Evolutionary conservation across 331 rosid genomes (phyloP).

Genomic region (Telfairia occidentalis): DNA sequence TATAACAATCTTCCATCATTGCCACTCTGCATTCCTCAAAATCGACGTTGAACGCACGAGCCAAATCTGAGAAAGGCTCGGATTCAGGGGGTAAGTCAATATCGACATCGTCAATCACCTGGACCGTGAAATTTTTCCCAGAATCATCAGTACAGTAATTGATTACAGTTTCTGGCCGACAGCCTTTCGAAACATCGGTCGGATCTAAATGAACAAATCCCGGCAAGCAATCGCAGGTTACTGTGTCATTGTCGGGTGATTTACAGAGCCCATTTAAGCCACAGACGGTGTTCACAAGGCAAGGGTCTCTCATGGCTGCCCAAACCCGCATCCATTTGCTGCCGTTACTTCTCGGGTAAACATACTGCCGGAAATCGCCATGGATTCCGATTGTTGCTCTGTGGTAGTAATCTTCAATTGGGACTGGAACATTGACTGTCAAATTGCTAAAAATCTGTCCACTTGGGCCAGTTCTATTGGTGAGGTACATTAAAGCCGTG

Average conservation of each 20-base stretch:
- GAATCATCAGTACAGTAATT: neutral
- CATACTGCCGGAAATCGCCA: conserved; percentile 18
- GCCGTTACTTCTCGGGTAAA: neutral
- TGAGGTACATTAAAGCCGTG: conserved; percentile 9
- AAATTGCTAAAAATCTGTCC: neutral
- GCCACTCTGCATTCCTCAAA: conserved; percentile 8
- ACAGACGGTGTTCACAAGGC: neutral
- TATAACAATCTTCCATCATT: conserved; percentile 17
- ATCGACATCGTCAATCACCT: neutral
- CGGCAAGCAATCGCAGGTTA: conserved; percentile 10
- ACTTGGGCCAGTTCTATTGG: neutral
- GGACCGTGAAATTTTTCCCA: neutral
- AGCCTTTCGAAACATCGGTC: neutral
- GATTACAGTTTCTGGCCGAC: neutral
- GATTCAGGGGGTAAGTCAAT: neutral
- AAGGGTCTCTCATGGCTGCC: conserved; percentile 8
- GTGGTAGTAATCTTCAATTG: conserved; percentile 17
- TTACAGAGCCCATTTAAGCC: conserved; percentile 7
- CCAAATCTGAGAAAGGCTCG: neutral
- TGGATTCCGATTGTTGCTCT: conserved; percentile 10
- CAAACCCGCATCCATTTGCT: conserved; percentile 9
- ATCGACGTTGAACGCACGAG: neutral
- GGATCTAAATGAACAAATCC: conserved; percentile 6
- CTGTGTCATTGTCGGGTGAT: conserved; percentile 3
- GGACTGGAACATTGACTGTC: neutral